Conservation (phyloP, 2,329 filamentous ascomycete genomes). For the Epichloe brachyelytri region DNA sequence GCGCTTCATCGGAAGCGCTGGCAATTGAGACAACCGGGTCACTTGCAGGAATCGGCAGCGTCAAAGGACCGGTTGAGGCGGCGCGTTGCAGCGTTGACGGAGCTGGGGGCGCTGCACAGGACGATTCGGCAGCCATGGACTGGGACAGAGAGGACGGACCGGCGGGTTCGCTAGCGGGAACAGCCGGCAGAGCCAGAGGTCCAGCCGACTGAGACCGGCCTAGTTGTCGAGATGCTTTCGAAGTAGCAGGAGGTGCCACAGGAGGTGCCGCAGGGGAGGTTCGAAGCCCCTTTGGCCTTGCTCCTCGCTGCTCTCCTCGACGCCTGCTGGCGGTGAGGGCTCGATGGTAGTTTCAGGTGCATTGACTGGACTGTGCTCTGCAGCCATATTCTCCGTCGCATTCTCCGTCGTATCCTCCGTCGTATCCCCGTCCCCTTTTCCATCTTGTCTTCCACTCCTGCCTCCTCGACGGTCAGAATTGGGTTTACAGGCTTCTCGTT, state of each 20-base stretch:
- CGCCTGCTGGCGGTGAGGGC: background rate
- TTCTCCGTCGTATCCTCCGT: background rate
- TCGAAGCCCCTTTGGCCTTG: background rate
- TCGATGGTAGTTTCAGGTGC: slow-evolving; percentile 1
- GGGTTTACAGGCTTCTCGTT: slow-evolving; percentile 22
- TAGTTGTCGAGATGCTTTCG: slow-evolving; percentile 13
- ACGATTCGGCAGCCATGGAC: slow-evolving; percentile 8
- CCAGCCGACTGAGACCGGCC: slow-evolving; percentile 26
- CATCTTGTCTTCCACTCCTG: background rate
- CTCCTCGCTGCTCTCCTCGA: background rate
- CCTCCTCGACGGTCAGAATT: background rate
- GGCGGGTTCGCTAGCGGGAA: slow-evolving; percentile 37
- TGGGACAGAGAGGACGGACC: slow-evolving; percentile 29
- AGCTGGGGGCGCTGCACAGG: slow-evolving; percentile 19
- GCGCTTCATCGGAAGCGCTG: slow-evolving; percentile 13
- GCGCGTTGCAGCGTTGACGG: slow-evolving; percentile 25
- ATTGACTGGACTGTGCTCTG: slow-evolving; percentile 4
- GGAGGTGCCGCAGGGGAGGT: background rate
- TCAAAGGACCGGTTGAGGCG: slow-evolving; percentile 19
- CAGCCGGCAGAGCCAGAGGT: slow-evolving; percentile 21
- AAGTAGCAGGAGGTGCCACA: background rate
- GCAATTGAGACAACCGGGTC: slow-evolving; percentile 25
- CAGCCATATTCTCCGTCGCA: background rate
- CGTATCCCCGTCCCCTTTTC: background rate
- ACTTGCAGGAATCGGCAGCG: slow-evolving; percentile 31